Conservation (phyloP, 116 monocot genomes). For the Iris pallida region DNA sequence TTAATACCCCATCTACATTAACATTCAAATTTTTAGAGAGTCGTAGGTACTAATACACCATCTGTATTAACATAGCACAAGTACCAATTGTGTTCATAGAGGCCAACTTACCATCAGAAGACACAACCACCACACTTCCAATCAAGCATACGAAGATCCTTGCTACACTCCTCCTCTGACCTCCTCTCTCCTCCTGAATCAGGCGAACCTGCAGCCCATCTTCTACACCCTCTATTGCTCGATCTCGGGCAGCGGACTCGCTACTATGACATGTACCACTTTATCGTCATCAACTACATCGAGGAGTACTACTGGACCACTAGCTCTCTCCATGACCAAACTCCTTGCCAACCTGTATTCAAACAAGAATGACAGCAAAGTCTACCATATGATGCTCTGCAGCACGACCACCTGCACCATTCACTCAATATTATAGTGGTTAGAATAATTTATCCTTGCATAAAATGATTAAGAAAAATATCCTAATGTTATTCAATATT, state of each 20-base stretch:
- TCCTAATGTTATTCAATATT: too few relatives aligned
- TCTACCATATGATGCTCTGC: too few relatives aligned
- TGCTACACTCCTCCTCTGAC: background rate
- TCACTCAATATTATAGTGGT: too few relatives aligned
- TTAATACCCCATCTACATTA: slow-evolving; percentile 17
- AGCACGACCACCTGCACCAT: too few relatives aligned
- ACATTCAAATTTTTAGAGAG: background rate
- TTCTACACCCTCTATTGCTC: slow-evolving; percentile 12
- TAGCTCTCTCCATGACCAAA: background rate
- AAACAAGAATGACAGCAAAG: too few relatives aligned
- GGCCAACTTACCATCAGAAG: background rate
- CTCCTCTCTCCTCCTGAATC: slow-evolving; percentile 2
- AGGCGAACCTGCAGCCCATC: background rate
- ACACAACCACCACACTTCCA: slow-evolving; percentile 3
- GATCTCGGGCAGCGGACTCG: background rate
- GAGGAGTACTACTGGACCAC: background rate
- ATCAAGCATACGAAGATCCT: slow-evolving; percentile 9
- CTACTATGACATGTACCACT: slow-evolving; percentile 6
- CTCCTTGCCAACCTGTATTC: slow-evolving; percentile 10
- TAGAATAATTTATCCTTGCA: too few relatives aligned
- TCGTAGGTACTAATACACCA: background rate
- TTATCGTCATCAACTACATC: background rate
- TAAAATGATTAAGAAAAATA: too few relatives aligned
- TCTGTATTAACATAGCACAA: background rate
- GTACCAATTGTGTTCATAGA: too few relatives aligned